Evolutionary conservation across 2,329 filamentous ascomycete genomes (phyloP), one percentile per base, ranked within the genome.

Genomic region (Cylindrodendrum hubeiense): DNA sequence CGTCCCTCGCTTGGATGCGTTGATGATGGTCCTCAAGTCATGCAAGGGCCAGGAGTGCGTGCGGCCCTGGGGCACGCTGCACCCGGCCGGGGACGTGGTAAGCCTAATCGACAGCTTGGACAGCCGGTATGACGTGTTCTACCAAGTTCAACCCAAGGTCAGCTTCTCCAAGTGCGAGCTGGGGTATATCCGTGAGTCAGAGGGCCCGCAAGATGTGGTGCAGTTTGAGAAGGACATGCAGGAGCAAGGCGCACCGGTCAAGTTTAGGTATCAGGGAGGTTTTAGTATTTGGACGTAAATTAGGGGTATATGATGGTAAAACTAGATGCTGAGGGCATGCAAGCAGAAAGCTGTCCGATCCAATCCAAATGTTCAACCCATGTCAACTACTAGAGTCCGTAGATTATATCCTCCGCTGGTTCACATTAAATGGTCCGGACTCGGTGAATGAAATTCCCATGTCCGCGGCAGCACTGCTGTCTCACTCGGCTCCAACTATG

Each of bases 21-120:
- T 62, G 4, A 50, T 34, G 2, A 56, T 62, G 59, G 59, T 50
- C 9, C 43, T 62, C 51, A 62, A 62, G 44, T 62, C 51, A 7
- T 51, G 59, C 59, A 56, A 50, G 15, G 33, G 51, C 5, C 9
- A 22, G 13, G n/a, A 43, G 26, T 55, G 59, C 34, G 43, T 61
- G 4, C 44, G 19, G 5, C 59, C 51, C 3, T 61, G 59, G 59
- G 4, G 7, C n/a, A 34, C 24, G 26, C 50, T 61, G 21, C 58
- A 54, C 9, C 51, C 51, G 2, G 51, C 50, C 8, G 51, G 58
- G 6, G 51, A 61, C 12, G 51, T 61, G n/a, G 17, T 9, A 24
- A 55, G 51, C 9, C 33, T 61, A 15, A 6, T 43, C 4, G 51
- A 61, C 24, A 50, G 33, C 17, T 17, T 55, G 12, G 37, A 49